Conservation (phyloP, 2,329 filamentous ascomycete genomes). For the Ilyonectria sp. region DNA sequence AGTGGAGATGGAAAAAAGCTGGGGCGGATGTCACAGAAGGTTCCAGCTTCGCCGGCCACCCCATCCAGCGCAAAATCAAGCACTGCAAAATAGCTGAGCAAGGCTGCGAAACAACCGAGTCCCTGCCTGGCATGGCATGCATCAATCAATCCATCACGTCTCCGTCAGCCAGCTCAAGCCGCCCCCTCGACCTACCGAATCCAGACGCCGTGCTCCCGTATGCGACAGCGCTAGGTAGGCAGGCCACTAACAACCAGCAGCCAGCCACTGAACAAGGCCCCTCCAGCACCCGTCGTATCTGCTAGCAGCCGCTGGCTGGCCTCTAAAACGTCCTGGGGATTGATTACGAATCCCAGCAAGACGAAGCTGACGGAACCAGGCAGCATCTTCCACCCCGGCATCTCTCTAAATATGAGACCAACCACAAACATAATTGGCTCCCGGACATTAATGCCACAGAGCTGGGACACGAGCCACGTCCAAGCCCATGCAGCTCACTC, state of each 20-base stretch:
- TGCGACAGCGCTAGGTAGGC: not conserved
- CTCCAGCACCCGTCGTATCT: not conserved
- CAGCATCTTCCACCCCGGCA: not conserved
- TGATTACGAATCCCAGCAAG: not conserved
- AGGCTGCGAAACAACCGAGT: too few relatives aligned
- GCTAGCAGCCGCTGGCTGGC: not conserved
- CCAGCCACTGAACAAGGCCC: too few relatives aligned
- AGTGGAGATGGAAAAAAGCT: not conserved
- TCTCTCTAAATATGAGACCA: not conserved
- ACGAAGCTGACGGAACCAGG: not conserved
- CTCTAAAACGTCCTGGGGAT: too few relatives aligned
- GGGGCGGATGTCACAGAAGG: constrained; percentile 1
- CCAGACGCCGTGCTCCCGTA: too few relatives aligned
- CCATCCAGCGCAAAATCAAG: not conserved
- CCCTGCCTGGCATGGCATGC: constrained; percentile 16
- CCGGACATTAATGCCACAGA: constrained; percentile 1
- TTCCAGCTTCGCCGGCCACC: constrained; percentile 2
- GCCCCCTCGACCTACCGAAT: too few relatives aligned
- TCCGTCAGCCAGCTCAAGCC: not conserved
- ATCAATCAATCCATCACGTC: not conserved
- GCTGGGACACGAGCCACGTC: constrained; percentile 13
- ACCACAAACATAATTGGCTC: constrained; percentile 2
- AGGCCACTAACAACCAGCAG: not conserved
- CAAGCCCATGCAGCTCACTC: not conserved
- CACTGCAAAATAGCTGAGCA: not conserved